These are phyloP conservation scores for Talaromyces adpressus DNA, from an alignment of 495 filamentous ascomycete species.

Conservation along the genomic window DNA sequence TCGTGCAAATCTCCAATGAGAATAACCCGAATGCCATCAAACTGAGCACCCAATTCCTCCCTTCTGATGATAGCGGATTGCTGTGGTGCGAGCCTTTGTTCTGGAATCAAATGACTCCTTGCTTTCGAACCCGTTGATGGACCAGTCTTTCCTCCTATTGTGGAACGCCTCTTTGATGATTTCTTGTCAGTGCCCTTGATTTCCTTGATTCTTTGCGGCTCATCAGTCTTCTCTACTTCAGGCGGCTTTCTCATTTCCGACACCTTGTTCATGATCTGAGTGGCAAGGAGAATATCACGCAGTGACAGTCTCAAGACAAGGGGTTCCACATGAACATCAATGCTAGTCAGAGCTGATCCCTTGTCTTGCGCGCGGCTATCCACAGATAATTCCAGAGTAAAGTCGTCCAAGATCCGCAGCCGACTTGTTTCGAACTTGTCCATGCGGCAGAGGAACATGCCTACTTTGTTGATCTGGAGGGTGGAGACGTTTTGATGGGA, in stretches of 20 bases:
- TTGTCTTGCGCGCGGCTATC: conserved; percentile 66
- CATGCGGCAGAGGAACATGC: conserved; percentile 99
- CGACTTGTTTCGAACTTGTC: conserved; percentile 84
- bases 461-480: conserved; percentile 83
- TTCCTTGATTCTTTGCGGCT: conserved; percentile 60
- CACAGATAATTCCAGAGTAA: conserved; percentile 83
- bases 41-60: conserved; percentile 75
- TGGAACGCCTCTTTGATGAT: conserved; percentile 41
- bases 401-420: conserved; percentile 90
- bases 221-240: conserved; percentile 40
- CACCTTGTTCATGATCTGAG: conserved; percentile 88
- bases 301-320: conserved; percentile 88
- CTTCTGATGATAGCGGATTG: conserved; percentile 58
- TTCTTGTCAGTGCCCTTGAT: conserved; percentile 49
- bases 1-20: conserved; percentile 95
- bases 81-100: conserved; percentile 15
- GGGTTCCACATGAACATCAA: conserved; percentile 83
- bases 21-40: conserved; percentile 87
- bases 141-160: conserved; percentile 13
- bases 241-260: conserved; percentile 64
- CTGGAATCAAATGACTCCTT: conserved; percentile 23
- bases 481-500: conserved; percentile 93
- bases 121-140: conserved; percentile 15
- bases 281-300: conserved; percentile 86
- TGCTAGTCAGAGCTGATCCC: conserved; percentile 62